Base-by-base conservation (phyloP, 768 basidiomycete genomes). In the Leccinum disarticulatum region DNA sequence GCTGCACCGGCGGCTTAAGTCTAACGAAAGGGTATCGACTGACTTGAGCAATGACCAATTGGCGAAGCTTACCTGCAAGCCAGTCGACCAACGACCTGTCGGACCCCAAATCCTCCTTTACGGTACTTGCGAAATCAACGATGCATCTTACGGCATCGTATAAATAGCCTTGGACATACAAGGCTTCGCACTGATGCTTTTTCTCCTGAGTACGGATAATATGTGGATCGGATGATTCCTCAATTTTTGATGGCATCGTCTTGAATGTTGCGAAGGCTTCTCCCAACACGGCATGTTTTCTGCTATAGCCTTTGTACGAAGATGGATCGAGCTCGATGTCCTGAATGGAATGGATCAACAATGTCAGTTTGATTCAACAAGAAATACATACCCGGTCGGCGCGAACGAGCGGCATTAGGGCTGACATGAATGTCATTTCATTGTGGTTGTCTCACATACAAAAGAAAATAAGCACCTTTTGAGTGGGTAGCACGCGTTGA, bases 101-200 rank as follows among this genome's bases (percentile, higher is more conserved):
- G 1, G 28, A 35, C 14, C 31, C 33, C 3, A 47, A 27, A 7
- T 36, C 22, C 14, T 61, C 43, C 3, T 15, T 33, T 2, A 22
- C 1, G 6, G 35, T n/a, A 17, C 19, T n/a, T 2, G 5, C 2
- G 3, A 59, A 49, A 9, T 55, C 25, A 3, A 49, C 22, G n/a
- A 64, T 22, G 31, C 10, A 50, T 3, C 17, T 3, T 2, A 51
- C 54, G 4, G 58, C 64, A 19, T 57, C 56, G 3, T 14, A 2
- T 13, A 60, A 35, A 11, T 17, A 47, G n/a, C 56, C 58, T 3
- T 55, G 19, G 0, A 41, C 9, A 51, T 31, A 66, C 22, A 63
- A 22, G 1, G 19, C 3, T 36, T 66, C 56, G 3, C 65, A 63
- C 0, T 46, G 54, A 17, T 57, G 35, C 9, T 50, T 61, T n/a